Base-by-base conservation (phyloP, 257 asterid species). In the Solanum peruvianum region DNA sequence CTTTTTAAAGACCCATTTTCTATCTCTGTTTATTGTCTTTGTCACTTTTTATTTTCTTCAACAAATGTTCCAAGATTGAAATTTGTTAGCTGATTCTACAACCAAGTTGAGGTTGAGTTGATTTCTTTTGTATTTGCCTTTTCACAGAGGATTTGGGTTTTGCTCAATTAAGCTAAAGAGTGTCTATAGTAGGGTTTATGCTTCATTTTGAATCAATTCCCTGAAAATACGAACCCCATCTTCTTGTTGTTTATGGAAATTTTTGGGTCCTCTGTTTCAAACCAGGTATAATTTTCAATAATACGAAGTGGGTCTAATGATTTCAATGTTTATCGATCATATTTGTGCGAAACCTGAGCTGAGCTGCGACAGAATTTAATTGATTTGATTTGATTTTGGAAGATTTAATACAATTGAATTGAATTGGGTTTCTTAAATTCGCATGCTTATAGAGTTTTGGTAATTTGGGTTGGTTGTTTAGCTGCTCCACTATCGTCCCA, bases 281-380 rank as follows among this genome's bases (percentile, higher is more conserved):
- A 80, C 76, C 87, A 93, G 96, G 95, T 92, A 92, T 45, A 78
- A 42, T 86, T 88, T 89, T 90, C 88, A 85, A 67, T 66, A 69
- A 44, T 85, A 18, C 16, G 9, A 62, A 37, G 25, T 72, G 69
- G 45, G 70, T 81, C 47, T 49, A 6, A 31, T 33, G 20, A 82
- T 41, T 70, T 85, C 45, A 56, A 6, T 41, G 67, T 78, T 80
- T 58, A 27, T 56, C 37, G 83, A 31, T 86, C 73, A 35, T 86
- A 75, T 49, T 44, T 16, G 29, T 81, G 29, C 15, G 27, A 77
- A 77, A 56, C 44, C 82, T 85, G 88, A 25, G 83, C 33, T 77
- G n/a, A 81, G 77, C 35, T 31, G 52, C n/a, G 15, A 44, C 31
- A 70, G 69, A 88, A 71, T 73, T 37, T 35, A 78, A 78, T 85